These are phyloP conservation scores for Fraxinus xanthoxyloides DNA, from an alignment of 305 asterid species.

Conservation along the genomic window DNA sequence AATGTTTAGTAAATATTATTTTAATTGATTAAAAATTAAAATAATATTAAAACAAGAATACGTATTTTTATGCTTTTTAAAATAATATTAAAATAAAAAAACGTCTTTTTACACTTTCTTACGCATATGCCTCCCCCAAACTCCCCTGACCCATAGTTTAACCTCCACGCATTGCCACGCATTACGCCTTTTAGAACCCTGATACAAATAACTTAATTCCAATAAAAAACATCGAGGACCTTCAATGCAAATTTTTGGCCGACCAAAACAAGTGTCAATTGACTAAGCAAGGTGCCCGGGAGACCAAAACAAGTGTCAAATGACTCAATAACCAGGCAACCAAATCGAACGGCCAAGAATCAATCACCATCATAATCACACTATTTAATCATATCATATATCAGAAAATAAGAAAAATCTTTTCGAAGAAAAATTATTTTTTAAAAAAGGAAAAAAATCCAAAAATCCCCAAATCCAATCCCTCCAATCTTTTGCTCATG, in stretches of 20 bases:
- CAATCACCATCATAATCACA: neutral
- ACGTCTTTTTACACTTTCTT: too few species aligned
- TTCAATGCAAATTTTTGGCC: neutral
- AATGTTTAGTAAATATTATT: too few species aligned
- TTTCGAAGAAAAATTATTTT: neutral
- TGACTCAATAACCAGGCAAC: neutral
- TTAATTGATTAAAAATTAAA: too few species aligned
- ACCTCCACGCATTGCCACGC: too few species aligned
- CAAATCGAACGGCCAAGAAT: neutral
- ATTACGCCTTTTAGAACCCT: too few species aligned
- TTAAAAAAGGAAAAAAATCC: slow-evolving; percentile 6
- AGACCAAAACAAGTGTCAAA: neutral
- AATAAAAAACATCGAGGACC: neutral
- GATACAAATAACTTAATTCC: too few species aligned
- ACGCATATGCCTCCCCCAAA: too few species aligned
- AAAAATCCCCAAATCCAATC: slow-evolving; percentile 29
- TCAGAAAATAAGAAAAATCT: neutral
- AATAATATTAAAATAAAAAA: too few species aligned
- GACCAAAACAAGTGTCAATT: neutral
- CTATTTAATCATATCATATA: neutral
- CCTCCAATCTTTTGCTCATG: slow-evolving; percentile 17
- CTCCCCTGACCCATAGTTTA: too few species aligned
- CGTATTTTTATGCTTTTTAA: too few species aligned
- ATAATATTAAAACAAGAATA: too few species aligned
- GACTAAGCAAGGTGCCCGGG: neutral